These are phyloP conservation scores for Biancaea sappan DNA, from an alignment of 306 rosid genomes.

Conservation along the genomic window DNA sequence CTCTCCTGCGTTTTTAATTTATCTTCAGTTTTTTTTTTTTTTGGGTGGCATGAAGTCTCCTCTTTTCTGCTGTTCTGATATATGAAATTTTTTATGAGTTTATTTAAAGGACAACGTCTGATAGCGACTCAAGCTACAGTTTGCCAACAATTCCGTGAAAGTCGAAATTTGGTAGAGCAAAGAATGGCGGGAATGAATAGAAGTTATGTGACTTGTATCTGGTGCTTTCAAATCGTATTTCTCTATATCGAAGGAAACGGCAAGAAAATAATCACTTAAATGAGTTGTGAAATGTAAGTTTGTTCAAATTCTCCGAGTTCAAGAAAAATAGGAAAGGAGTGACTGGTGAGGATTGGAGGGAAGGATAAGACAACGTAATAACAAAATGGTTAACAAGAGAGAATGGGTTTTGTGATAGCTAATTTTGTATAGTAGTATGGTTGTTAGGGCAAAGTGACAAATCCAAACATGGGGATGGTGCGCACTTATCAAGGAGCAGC, in stretches of 20 bases:
- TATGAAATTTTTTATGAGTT: no score
- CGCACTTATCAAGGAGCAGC: constrained; percentile 1
- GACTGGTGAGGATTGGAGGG: not conserved
- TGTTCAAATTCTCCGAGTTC: not conserved
- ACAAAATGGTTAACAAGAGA: not conserved
- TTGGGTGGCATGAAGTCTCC: no score
- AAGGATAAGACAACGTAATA: not conserved
- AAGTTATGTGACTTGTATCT: not conserved
- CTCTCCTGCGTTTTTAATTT: no score
- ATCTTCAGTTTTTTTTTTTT: no score
- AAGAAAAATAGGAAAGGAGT: not conserved
- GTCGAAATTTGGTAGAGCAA: not conserved
- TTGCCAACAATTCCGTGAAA: no score
- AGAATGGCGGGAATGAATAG: not conserved
- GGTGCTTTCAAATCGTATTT: not conserved
- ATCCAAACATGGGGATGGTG: not conserved
- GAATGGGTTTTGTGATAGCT: not conserved
- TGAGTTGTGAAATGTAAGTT: not conserved
- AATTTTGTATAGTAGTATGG: not conserved
- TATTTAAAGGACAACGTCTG: no score
- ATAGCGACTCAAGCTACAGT: no score
- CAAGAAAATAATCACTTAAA: not conserved
- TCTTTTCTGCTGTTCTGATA: no score
- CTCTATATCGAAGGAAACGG: not conserved
- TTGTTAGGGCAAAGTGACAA: not conserved